Conservation (phyloP, 306 rosid genomes). For the Fragaria vesca region DNA sequence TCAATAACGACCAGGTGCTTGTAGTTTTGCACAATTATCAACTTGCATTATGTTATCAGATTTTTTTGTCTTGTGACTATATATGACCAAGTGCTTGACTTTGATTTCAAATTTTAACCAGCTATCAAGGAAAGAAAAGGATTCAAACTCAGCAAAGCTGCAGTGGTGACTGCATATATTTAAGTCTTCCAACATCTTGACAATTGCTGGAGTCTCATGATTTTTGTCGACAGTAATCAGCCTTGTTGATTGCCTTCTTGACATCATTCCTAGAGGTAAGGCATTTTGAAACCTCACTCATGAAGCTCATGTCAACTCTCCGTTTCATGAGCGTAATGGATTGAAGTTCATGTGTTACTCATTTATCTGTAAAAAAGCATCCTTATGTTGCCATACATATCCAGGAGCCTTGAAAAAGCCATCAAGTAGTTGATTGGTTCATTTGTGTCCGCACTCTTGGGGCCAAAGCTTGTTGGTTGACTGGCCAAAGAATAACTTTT, state of each 20-base stretch:
- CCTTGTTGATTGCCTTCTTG: conserved; percentile 17
- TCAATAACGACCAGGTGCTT: background rate
- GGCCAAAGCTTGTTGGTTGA: background rate
- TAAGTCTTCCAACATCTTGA: conserved; percentile 10
- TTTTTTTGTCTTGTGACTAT: background rate
- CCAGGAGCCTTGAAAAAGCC: too few species aligned
- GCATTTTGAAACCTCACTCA: conserved; percentile 16
- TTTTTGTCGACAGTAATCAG: background rate
- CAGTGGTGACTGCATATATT: too few species aligned
- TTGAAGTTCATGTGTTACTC: conserved; percentile 15
- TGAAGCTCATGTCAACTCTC: conserved; percentile 18
- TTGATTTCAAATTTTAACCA: too few species aligned
- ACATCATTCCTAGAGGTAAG: conserved; percentile 23
- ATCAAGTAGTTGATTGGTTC: too few species aligned
- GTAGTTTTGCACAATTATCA: conserved; percentile 14
- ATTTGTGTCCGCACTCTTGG: background rate
- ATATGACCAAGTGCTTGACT: too few species aligned
- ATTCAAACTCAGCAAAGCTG: too few species aligned
- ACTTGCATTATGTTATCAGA: background rate
- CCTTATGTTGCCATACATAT: too few species aligned
- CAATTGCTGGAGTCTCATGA: background rate
- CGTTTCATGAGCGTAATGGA: conserved; percentile 21
- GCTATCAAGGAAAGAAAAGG: too few species aligned
- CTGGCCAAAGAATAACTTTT: conserved; percentile 25
- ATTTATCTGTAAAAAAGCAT: too few species aligned